Percentiles rank a stretch among this genome's conserved stretches.
These are phyloP conservation scores for Raddia distichophylla DNA, from an alignment of 176 grass and related monocot species.

Conservation along the genomic window DNA sequence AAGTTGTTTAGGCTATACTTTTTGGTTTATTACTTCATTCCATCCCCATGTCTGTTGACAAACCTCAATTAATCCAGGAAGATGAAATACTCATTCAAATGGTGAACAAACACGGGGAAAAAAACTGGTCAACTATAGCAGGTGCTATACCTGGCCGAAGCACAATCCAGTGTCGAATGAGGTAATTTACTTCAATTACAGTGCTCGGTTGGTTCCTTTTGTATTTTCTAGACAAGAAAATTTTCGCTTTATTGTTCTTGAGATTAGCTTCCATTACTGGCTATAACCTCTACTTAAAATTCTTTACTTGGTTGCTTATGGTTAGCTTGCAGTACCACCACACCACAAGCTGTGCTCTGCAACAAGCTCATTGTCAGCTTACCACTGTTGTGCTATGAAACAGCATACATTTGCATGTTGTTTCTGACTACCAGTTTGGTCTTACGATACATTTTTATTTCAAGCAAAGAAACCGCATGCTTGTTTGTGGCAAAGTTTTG, in stretches of 20 bases:
- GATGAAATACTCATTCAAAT: slow-evolving; percentile 67
- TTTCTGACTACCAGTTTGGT: not conserved
- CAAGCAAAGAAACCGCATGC: slow-evolving; percentile 2
- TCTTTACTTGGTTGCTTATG: slow-evolving; percentile 6
- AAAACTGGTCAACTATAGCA: slow-evolving; percentile 59
- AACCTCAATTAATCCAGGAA: slow-evolving; percentile 48
- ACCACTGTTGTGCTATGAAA: slow-evolving; percentile 17
- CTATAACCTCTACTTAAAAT: not conserved
- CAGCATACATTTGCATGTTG: slow-evolving; percentile 13
- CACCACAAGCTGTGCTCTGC: not conserved
- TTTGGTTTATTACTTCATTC: slow-evolving; percentile 22
- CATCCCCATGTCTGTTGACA: slow-evolving; percentile 23
- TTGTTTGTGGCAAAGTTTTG: slow-evolving; percentile 15
- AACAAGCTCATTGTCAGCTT: not conserved
- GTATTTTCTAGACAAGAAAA: slow-evolving; percentile 4
- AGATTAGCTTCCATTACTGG: not conserved
- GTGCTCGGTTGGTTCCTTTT: slow-evolving; percentile 31
- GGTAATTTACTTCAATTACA: slow-evolving; percentile 42
- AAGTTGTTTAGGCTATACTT: slow-evolving; percentile 33
- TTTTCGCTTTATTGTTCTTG: slow-evolving; percentile 8
- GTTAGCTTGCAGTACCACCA: slow-evolving; percentile 22
- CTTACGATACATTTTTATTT: not conserved
- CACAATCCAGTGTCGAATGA: slow-evolving; percentile 53
- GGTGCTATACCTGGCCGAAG: slow-evolving; percentile 57
- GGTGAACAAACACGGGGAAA: slow-evolving; percentile 56